Conservation (phyloP, 2,329 filamentous ascomycete genomes). For the Ophidiomyces ophidiicola region DNA sequence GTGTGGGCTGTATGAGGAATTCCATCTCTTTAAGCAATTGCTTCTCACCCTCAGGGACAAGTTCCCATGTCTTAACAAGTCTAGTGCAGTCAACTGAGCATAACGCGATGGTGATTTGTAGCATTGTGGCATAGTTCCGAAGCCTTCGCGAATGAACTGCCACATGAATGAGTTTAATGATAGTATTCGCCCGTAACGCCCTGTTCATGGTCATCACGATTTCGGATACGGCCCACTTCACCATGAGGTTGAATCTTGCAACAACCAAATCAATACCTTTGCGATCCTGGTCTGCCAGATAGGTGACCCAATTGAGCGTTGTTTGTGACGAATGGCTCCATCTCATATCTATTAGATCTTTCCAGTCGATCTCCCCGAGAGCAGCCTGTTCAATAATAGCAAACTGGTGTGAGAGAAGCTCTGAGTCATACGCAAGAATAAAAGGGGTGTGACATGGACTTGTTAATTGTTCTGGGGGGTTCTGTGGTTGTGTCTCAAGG, state of each 20-base stretch:
- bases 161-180: slow-evolving; percentile 53
- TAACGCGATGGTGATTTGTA: slow-evolving; percentile 52
- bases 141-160: slow-evolving; percentile 46
- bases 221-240: slow-evolving; percentile 55
- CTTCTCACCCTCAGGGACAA: slow-evolving; percentile 44
- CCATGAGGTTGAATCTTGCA: slow-evolving; percentile 54
- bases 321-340: slow-evolving; percentile 46
- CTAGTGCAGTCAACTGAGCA: slow-evolving; percentile 48
- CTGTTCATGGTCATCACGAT: slow-evolving; percentile 47
- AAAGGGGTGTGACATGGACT: slow-evolving; percentile 45
- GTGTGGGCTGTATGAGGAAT: slow-evolving; percentile 47
- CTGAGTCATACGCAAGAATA: slow-evolving; percentile 50
- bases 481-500: slow-evolving; percentile 22
- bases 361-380: slow-evolving; percentile 54
- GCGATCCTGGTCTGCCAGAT: slow-evolving; percentile 43
- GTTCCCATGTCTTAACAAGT: slow-evolving; percentile 46
- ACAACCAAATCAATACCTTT: slow-evolving; percentile 53
- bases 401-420: slow-evolving; percentile 50
- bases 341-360: slow-evolving; percentile 51
- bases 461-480: background rate
- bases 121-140: slow-evolving; percentile 54
- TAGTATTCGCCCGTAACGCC: slow-evolving; percentile 47
- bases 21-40: slow-evolving; percentile 48
- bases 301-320: slow-evolving; percentile 50
- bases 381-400: slow-evolving; percentile 55